Evolutionary conservation across 257 asterid genomes (phyloP).

Genomic region (Avicennia marina): DNA sequence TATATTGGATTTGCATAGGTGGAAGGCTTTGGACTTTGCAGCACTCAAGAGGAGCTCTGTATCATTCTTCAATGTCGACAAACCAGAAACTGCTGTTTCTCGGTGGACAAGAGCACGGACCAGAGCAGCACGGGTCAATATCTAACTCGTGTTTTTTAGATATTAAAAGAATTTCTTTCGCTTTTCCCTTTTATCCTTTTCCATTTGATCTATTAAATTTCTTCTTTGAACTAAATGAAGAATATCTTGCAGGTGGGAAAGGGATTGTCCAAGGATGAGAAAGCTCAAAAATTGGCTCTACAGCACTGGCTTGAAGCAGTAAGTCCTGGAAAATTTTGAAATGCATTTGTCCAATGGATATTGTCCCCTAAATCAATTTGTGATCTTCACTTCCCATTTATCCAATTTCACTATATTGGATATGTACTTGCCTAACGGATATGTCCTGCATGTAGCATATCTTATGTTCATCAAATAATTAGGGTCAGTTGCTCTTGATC

Average conservation of each 20-base stretch:
- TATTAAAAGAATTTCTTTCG: neutral
- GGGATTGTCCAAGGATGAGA: slow-evolving; percentile 92
- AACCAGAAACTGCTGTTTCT: slow-evolving; percentile 85
- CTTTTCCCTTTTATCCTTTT: too few species aligned
- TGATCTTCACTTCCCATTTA: neutral
- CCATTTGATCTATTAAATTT: neutral
- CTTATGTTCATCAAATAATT: neutral
- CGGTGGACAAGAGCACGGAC: slow-evolving; percentile 97
- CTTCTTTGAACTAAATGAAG: too few species aligned
- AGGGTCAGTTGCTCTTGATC: neutral
- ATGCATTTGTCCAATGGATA: neutral
- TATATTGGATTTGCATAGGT: slow-evolving; percentile 44
- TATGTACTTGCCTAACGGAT: too few species aligned
- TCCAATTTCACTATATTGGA: too few species aligned
- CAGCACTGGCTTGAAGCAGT: slow-evolving; percentile 86
- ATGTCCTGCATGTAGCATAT: too few species aligned
- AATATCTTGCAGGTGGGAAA: slow-evolving; percentile 66
- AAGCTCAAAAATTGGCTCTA: slow-evolving; percentile 59
- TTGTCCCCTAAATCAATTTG: too few species aligned
- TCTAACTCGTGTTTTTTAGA: neutral
- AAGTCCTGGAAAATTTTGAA: slow-evolving; percentile 23
- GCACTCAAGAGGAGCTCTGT: slow-evolving; percentile 84
- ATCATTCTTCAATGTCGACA: slow-evolving; percentile 70
- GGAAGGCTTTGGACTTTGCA: slow-evolving; percentile 94
- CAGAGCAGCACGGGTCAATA: slow-evolving; percentile 80